Evolutionary conservation across 805 yeast species (phyloP), one percentile per base, ranked within the genome.

Genomic region (Suhomyces pyralidae): DNA sequence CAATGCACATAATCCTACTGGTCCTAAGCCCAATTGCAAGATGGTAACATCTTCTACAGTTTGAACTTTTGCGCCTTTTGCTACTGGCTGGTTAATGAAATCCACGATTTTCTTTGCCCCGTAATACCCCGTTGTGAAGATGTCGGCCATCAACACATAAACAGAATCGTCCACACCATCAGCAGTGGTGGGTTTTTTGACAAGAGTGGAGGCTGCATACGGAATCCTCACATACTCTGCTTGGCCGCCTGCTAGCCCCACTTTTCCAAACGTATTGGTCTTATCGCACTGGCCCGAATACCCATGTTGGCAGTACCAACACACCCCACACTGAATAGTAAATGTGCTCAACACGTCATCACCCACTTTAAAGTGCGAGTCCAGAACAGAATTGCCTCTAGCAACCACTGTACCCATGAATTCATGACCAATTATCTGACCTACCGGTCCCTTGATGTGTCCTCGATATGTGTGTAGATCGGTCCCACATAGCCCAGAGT

Each of bases 171-270:
- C 76, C 22, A 66, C 63, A 4, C 17, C 48, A 2, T 60, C 60
- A 45, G 60, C 59, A 0, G 55, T 55, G 1, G 40, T 30, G 4
- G 84, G 84, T 49, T 76, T 72, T 40, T 68, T 76, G 49, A 73
- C 70, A 58, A 83, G 64, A 1, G 83, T 79, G 10, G 77, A 68
- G 45, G 75, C 80, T 3, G 87, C 87, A 54, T 67, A 72, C 7
- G 88, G 87, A n/a, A 83, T 77, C 24, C 82, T 62, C 14, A 81
- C 82, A 57, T 76, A 83, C 61, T 83, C 85, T 1, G 86, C 86
- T 59, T 83, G 87, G 1, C 82, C 86, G 1, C 87, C 88, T 54
- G 81, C 80, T 17, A 82, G 66, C 0, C 80, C 81, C 30, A 75
- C 65, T 45, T 83, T 81, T 2, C 88, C 88, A 64, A 83, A 83